phyloP scores from a whole-genome alignment of 768 basidiomycete species.

The Pholiota molesta region DNA sequence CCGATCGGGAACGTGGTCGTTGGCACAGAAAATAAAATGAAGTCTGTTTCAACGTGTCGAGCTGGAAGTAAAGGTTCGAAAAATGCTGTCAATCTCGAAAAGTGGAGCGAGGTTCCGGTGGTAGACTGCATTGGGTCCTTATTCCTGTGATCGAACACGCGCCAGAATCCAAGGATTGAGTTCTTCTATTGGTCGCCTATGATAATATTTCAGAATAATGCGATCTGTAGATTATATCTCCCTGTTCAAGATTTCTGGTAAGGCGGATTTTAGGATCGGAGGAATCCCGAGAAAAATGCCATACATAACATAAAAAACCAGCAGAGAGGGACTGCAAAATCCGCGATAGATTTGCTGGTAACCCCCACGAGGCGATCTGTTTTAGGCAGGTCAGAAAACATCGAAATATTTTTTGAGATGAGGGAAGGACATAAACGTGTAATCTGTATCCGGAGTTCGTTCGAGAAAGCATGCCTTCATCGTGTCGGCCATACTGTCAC shows the following conservation, averaged over 20 bases:
- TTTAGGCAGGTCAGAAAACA: conserved; percentile 62
- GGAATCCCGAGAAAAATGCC: conserved; percentile 26
- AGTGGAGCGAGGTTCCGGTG: conserved; percentile 75
- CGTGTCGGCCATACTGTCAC: conserved; percentile 60
- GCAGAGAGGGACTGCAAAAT: conserved; percentile 31
- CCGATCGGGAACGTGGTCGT: conserved; percentile 79
- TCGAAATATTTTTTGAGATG: conserved; percentile 47
- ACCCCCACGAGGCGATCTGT: conserved; percentile 44
- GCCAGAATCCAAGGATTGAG: conserved; percentile 52
- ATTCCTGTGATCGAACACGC: conserved; percentile 74
- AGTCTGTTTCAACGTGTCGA: conserved; percentile 74
- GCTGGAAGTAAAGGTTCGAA: conserved; percentile 66
- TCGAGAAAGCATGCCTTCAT: conserved; percentile 69
- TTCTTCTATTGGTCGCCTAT: conserved; percentile 35
- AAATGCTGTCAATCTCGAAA: conserved; percentile 53
- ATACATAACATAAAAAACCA: conserved; percentile 21
- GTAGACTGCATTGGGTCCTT: conserved; percentile 41
- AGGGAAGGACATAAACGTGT: conserved; percentile 60
- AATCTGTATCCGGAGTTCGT: conserved; percentile 66
- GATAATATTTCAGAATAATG: conserved; percentile 28
- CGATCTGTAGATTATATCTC: conserved; percentile 29
- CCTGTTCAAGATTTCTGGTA: conserved; percentile 24
- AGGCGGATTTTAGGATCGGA: conserved; percentile 21
- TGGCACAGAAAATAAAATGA: conserved; percentile 63
- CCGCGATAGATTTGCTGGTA: conserved; percentile 29